phyloP scores from a whole-genome alignment of 139 green algal genomes.

The Helicosporidium sp. region DNA sequence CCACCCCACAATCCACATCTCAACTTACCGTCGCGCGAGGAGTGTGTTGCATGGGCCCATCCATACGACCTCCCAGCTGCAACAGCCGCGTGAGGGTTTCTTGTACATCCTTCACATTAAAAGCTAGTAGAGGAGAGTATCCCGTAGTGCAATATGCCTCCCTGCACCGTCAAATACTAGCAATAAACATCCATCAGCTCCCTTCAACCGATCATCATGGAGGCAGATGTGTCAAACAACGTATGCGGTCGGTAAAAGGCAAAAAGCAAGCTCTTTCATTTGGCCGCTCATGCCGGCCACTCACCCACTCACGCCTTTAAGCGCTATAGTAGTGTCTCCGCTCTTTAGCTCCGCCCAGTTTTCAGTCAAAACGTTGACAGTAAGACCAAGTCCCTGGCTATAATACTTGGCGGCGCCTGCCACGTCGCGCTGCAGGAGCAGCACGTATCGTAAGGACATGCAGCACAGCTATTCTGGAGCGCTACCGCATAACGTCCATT shows the following conservation, averaged over 20 bases:
- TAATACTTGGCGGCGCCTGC: slow-evolving; percentile 44
- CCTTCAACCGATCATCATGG: not conserved
- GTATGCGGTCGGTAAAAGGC: too few species aligned
- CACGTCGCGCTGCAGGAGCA: slow-evolving; percentile 54
- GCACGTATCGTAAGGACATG: slow-evolving; percentile 28
- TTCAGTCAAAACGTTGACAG: slow-evolving; percentile 35
- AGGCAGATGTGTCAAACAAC: not conserved
- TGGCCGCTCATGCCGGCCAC: not conserved
- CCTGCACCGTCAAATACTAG: slow-evolving; percentile 11
- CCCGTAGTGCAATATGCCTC: slow-evolving; percentile 37
- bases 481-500: too few species aligned
- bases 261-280: not conserved
- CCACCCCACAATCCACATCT: not conserved
- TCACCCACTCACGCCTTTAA: slow-evolving; percentile 33
- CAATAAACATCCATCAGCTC: not conserved
- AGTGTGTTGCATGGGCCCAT: slow-evolving; percentile 47
- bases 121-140: slow-evolving; percentile 34
- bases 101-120: slow-evolving; percentile 52
- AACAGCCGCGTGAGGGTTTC: slow-evolving; percentile 32
- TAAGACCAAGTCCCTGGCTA: slow-evolving; percentile 39
- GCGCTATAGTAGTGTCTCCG: slow-evolving; percentile 19
- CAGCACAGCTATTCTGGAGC: too few species aligned
- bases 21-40: slow-evolving; percentile 31
- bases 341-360: slow-evolving; percentile 47
- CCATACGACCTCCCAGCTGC: slow-evolving; percentile 34